Evolutionary conservation across 2,329 filamentous ascomycete species (phyloP).

Genomic region (Trichophyton mentagrophytes): DNA sequence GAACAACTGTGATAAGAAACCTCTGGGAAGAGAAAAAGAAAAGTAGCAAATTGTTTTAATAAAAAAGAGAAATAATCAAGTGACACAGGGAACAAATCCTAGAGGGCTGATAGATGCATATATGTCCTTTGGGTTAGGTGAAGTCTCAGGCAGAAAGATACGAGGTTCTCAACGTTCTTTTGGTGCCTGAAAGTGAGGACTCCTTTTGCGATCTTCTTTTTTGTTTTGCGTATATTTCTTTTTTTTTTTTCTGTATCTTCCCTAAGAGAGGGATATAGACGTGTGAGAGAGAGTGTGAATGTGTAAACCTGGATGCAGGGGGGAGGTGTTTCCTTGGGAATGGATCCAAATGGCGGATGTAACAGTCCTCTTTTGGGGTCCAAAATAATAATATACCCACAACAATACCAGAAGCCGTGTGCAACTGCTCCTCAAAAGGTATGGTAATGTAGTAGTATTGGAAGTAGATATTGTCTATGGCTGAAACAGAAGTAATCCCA

Average conservation of each 20-base stretch:
- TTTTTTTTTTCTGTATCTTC: neutral
- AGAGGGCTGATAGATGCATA: neutral
- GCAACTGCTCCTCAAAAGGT: constrained; percentile 4
- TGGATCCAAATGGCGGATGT: constrained; percentile 2
- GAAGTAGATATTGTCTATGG: neutral
- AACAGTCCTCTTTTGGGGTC: constrained; percentile 1
- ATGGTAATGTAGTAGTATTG: neutral
- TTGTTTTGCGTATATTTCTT: neutral
- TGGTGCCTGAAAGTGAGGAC: neutral
- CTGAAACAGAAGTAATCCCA: constrained; percentile 3
- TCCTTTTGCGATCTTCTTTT: neutral
- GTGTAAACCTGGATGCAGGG: neutral
- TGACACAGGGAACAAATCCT: neutral
- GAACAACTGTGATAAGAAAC: constrained; percentile 12
- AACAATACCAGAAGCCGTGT: constrained; percentile 4
- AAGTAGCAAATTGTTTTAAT: neutral
- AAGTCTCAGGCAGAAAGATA: neutral
- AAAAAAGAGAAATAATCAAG: neutral
- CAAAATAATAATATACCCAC: constrained; percentile 1
- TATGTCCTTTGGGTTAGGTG: neutral
- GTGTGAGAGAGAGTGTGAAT: too few relatives aligned
- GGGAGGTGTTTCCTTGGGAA: neutral
- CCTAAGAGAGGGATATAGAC: neutral
- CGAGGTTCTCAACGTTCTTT: neutral
- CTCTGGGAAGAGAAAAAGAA: neutral